phyloP scores from a whole-genome alignment of 495 filamentous ascomycete species.

The Talaromyces wortmannii region DNA sequence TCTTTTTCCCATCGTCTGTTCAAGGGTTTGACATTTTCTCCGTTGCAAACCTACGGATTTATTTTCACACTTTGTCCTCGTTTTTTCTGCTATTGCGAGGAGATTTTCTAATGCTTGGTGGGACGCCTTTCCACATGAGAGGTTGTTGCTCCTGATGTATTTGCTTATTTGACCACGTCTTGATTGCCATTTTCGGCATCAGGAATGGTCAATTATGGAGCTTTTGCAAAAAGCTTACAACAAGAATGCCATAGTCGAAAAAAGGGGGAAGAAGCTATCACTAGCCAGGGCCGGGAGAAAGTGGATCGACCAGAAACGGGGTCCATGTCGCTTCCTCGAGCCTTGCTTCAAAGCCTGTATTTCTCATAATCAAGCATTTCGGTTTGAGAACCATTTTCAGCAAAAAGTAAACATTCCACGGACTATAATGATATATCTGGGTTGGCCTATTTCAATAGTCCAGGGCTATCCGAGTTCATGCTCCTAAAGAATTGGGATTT shows the following conservation, averaged over 20 bases:
- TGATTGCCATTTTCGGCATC: not conserved
- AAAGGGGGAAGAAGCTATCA: too few species aligned
- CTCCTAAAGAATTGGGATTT: too few species aligned
- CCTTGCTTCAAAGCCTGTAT: not conserved
- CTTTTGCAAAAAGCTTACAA: too few species aligned
- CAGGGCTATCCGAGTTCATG: too few species aligned
- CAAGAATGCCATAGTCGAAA: too few species aligned
- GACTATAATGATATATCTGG: too few species aligned
- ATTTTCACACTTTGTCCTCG: not conserved
- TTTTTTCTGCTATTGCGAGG: constrained; percentile 4
- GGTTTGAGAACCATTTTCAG: too few species aligned
- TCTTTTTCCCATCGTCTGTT: constrained; percentile 4
- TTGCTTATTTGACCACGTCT: not conserved
- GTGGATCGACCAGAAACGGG: not conserved
- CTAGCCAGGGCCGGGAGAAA: too few species aligned
- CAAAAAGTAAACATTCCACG: too few species aligned
- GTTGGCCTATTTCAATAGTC: too few species aligned
- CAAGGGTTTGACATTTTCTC: constrained; percentile 1
- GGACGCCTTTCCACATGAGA: not conserved
- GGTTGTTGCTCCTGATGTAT: not conserved
- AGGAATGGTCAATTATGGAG: too few species aligned
- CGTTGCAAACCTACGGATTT: not conserved
- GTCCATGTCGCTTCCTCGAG: not conserved
- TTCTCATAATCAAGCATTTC: not conserved
- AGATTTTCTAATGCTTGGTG: not conserved